phyloP scores from a whole-genome alignment of 768 basidiomycete species.

The Fistulinella prunicolor region DNA sequence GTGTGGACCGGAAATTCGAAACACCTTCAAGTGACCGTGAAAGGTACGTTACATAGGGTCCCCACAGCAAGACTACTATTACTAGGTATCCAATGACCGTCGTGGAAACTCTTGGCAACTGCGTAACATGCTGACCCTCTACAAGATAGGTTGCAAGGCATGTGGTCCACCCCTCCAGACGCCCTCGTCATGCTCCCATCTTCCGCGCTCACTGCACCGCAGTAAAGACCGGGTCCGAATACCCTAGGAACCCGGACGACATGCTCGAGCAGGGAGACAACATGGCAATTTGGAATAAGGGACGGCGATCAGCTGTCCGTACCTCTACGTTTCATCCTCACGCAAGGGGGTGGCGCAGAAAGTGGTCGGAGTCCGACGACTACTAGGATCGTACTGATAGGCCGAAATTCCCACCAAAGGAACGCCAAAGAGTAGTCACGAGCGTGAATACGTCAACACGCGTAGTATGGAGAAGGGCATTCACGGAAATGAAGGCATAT shows the following conservation, averaged over 20 bases:
- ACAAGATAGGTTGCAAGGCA: too few species aligned
- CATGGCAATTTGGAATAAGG: slow-evolving; percentile 3
- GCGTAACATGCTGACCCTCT: too few species aligned
- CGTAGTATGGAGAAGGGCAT: background rate
- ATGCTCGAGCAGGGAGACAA: background rate
- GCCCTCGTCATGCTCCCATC: too few species aligned
- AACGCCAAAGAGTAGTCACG: background rate
- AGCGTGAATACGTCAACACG: slow-evolving; percentile 19
- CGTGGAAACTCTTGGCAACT: too few species aligned
- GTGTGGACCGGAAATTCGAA: too few species aligned
- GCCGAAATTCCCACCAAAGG: slow-evolving; percentile 5
- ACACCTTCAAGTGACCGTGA: too few species aligned
- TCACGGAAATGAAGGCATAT: slow-evolving; percentile 24
- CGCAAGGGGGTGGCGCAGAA: slow-evolving; percentile 19
- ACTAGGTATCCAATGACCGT: too few species aligned
- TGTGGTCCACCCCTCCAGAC: too few species aligned
- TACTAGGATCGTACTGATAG: slow-evolving; percentile 2
- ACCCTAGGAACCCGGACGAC: slow-evolving; percentile 9
- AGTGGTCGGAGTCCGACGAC: slow-evolving; percentile 4
- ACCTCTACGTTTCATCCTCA: slow-evolving; percentile 16
- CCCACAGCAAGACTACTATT: too few species aligned
- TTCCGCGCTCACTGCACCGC: too few species aligned
- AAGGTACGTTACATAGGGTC: too few species aligned
- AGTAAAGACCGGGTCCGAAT: slow-evolving; percentile 20
- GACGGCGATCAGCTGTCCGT: slow-evolving; percentile 31